Percentiles rank a stretch among this genome's conserved stretches.
Evolutionary conservation across 2,329 filamentous ascomycete genomes (phyloP).

Genomic region (Phialemonium atrogriseum): DNA sequence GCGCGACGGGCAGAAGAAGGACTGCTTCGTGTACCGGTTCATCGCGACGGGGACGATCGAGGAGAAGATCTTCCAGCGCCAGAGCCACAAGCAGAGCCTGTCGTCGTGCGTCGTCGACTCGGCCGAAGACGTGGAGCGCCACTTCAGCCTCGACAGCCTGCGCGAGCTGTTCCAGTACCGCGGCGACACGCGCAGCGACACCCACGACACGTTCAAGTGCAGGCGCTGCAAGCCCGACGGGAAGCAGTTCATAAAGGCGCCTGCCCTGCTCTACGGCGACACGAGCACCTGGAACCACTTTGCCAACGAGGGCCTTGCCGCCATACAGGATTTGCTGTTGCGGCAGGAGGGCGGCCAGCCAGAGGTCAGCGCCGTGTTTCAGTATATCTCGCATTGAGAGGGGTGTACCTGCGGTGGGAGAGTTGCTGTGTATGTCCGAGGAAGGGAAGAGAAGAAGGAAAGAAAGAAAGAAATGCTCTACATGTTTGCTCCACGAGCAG

Average conservation of each 20-base stretch:
- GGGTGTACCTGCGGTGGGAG: not conserved
- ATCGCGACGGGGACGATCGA: slow-evolving; percentile 97
- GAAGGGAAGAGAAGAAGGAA: no score
- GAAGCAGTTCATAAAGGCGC: slow-evolving; percentile 79
- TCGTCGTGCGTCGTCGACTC: slow-evolving; percentile 96
- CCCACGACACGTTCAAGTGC: slow-evolving; percentile 98
- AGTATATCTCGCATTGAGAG: slow-evolving; percentile 89
- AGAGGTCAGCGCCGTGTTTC: slow-evolving; percentile 90
- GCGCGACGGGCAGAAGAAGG: slow-evolving; percentile 98
- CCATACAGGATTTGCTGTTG: slow-evolving; percentile 85
- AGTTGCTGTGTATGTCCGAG: no score
- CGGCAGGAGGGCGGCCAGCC: slow-evolving; percentile 73
- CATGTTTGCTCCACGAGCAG: no score
- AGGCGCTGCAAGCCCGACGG: slow-evolving; percentile 88
- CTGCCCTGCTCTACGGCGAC: slow-evolving; percentile 93
- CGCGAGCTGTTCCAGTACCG: slow-evolving; percentile 93
- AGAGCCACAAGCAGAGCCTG: slow-evolving; percentile 94
- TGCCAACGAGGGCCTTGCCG: slow-evolving; percentile 66
- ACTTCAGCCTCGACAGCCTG: slow-evolving; percentile 86
- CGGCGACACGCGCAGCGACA: slow-evolving; percentile 77
- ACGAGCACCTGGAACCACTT: slow-evolving; percentile 99
- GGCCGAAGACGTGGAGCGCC: slow-evolving; percentile 91
- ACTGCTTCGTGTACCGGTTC: slow-evolving; percentile 99
- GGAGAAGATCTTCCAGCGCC: slow-evolving; percentile 98
- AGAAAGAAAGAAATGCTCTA: no score